phyloP scores from a whole-genome alignment of 73 alveolate genomes.

The Paramecium caudatum region DNA sequence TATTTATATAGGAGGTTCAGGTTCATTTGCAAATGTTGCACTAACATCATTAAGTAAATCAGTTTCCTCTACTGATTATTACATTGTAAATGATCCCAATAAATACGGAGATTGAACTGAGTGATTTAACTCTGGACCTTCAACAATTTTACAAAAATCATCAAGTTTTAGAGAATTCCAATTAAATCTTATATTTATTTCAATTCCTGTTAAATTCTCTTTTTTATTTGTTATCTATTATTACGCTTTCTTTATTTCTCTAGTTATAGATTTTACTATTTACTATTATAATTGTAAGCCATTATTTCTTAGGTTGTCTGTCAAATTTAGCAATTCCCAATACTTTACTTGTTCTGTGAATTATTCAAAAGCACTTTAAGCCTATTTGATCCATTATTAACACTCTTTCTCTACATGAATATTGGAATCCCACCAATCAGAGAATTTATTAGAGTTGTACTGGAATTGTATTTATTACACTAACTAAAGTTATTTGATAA shows the following conservation, averaged over 20 bases:
- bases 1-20: constrained; percentile 25
- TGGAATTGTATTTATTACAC: not conserved
- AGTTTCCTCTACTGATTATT: constrained; percentile 48
- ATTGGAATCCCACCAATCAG: constrained; percentile 57
- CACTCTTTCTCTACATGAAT: constrained; percentile 43
- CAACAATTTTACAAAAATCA: constrained; percentile 44
- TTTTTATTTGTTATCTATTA: not conserved
- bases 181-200: constrained; percentile 32
- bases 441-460: not conserved
- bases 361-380: constrained; percentile 38
- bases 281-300: constrained; percentile 41
- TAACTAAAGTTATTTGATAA: constrained; percentile 2
- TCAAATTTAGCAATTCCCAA: constrained; percentile 58
- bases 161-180: constrained; percentile 20
- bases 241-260: constrained; percentile 16
- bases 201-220: not conserved
- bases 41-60: constrained; percentile 56
- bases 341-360: constrained; percentile 51
- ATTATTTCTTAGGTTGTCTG: constrained; percentile 9
- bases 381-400: constrained; percentile 36
- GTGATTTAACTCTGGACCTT: constrained; percentile 2
- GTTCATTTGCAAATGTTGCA: constrained; percentile 58
- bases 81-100: not conserved
- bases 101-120: constrained; percentile 21
- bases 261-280: not conserved